Base-by-base conservation (phyloP, 2,329 filamentous ascomycete species). In the Trichoderma cornu-damae region DNA sequence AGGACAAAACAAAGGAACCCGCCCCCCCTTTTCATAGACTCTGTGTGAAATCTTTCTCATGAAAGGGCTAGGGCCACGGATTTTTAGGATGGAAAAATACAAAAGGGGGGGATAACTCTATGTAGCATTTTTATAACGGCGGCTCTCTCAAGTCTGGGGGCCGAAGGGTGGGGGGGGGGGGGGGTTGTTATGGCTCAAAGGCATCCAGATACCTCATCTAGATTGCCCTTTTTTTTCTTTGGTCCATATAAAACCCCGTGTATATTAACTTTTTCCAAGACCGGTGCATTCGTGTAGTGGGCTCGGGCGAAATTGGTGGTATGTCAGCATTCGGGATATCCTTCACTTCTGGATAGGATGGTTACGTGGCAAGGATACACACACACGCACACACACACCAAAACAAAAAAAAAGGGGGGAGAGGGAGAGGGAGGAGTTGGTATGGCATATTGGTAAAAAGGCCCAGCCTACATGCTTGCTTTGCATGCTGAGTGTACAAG, bases 401-500 rank as follows among this genome's bases (percentile, higher is more conserved):
- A 18, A 16, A 32, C 52, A 48, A 58, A 50, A 44, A 54, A 12
- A 16, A 24, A 4, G 37, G 26, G 4, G 38, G 12, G 24, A 11
- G 12, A 28, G 46, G 42, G 30, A 37, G 32, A 32, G 34, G 38
- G 3, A 37, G 24, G 22, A 28, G 35, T 59, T 49, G 34, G 40
- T 50, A 48, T 34, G 28, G 52, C 57, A 59, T 49, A 14, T 38
- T 47, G 28, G 49, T 34, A 24, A 22, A 58, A 58, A 30, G 56
- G 49, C 34, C 22, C 35, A 52, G 38, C 28, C 28, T 48, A 40
- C 32, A 32, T 52, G 26, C 35, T 55, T 48, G 34, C 53, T 44
- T 61, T 61, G 65, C 59, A 67, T 67, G 66, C 68, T 65, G 62
- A 68, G 55, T 69, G 65, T 69, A 68, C 66, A 65, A 67, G 67